Evolutionary conservation across 129 eudicot genomes (phyloP).

Genomic region (Lonicera japonica): DNA sequence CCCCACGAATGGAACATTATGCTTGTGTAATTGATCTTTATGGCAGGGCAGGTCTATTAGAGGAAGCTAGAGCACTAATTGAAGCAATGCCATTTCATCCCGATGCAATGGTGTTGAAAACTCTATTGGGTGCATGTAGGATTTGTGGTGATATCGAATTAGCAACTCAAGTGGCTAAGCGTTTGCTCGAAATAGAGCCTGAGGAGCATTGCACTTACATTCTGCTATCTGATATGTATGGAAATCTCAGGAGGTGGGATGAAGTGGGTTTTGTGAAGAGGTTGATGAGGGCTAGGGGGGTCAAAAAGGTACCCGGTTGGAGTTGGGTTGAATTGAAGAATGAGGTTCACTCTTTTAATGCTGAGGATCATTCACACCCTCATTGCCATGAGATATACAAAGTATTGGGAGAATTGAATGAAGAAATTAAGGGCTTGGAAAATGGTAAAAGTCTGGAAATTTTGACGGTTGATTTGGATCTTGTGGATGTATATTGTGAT

Average conservation of each 20-base stretch:
- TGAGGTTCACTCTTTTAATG: constrained; percentile 65
- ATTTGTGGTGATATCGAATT: constrained; percentile 67
- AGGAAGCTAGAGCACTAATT: constrained; percentile 51
- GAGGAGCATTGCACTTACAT: constrained; percentile 83
- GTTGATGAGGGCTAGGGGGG: constrained; percentile 80
- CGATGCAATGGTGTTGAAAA: constrained; percentile 85
- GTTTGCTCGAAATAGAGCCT: constrained; percentile 59
- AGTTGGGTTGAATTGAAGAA: constrained; percentile 81
- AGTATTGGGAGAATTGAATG: constrained; percentile 23
- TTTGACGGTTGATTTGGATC: background rate
- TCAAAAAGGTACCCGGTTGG: constrained; percentile 90
- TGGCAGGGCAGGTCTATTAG: constrained; percentile 68
- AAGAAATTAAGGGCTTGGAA: constrained; percentile 27
- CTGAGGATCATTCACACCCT: constrained; percentile 60
- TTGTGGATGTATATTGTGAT: background rate
- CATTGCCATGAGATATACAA: constrained; percentile 35
- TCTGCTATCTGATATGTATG: constrained; percentile 80
- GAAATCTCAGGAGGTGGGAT: constrained; percentile 63
- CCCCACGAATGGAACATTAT: constrained; percentile 86
- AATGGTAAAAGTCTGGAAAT: background rate
- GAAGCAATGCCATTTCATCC: constrained; percentile 76
- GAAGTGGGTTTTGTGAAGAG: constrained; percentile 56
- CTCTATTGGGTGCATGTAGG: constrained; percentile 80
- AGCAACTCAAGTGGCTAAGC: constrained; percentile 53
- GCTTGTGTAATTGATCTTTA: constrained; percentile 81